Conservation (phyloP, 257 asterid species). For the Solanum bulbocastanum region DNA sequence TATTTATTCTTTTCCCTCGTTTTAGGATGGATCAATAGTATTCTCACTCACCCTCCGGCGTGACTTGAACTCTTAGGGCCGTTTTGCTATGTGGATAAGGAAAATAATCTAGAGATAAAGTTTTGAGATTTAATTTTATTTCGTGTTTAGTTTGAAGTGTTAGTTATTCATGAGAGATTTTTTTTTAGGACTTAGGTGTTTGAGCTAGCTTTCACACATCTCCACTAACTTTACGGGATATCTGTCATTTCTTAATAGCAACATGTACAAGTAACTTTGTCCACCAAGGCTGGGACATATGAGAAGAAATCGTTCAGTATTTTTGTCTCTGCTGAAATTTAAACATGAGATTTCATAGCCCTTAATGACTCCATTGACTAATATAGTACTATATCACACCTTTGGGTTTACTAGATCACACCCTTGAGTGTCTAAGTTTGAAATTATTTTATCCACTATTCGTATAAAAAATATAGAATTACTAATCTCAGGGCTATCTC, state of each 20-base stretch:
- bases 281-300: fast-evolving
- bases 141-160: not conserved
- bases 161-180: not conserved
- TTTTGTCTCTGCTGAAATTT: no score
- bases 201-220: fast-evolving
- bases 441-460: no score
- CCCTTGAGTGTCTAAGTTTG: not conserved
- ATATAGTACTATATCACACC: not conserved
- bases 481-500: no score
- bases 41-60: fast-evolving
- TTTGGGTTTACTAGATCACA: not conserved
- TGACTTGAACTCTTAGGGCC: no score
- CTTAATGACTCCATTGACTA: not conserved
- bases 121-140: not conserved
- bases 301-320: not conserved
- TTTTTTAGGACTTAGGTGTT: no score
- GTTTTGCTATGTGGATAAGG: no score
- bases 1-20: not conserved
- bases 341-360: fast-evolving
- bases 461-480: fast-evolving
- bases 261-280: not conserved
- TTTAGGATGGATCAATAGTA: not conserved
- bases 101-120: not conserved
- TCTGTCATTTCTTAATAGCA: not conserved
- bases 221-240: not conserved